Evolutionary conservation across 306 rosid genomes (phyloP).

Genomic region (Casuarina cunninghamiana): DNA sequence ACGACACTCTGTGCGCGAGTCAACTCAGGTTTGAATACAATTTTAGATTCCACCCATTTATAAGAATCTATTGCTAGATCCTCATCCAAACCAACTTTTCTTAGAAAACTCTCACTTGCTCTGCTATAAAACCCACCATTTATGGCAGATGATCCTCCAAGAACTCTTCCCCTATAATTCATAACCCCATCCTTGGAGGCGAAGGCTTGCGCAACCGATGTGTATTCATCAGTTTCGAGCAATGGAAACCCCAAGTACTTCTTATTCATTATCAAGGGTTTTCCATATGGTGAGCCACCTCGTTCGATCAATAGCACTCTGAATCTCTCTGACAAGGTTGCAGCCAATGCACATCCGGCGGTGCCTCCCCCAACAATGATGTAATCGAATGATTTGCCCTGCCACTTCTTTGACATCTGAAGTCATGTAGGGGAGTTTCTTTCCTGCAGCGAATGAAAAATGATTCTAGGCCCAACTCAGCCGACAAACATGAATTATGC

Average conservation of each 20-base stretch:
- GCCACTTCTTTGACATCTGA: constrained; percentile 59
- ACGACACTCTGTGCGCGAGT: constrained; percentile 67
- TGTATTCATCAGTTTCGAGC: constrained; percentile 41
- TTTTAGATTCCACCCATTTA: constrained; percentile 73
- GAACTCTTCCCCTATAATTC: constrained; percentile 76
- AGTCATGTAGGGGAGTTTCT: constrained; percentile 54
- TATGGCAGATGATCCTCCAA: constrained; percentile 77
- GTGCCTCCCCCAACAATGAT: constrained; percentile 83
- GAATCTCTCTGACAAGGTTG: constrained; percentile 62
- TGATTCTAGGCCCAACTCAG: constrained; percentile 11
- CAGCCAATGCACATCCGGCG: constrained; percentile 69
- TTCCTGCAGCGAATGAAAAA: constrained; percentile 28
- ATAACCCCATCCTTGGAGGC: constrained; percentile 55
- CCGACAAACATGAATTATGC: background rate
- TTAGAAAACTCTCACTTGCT: constrained; percentile 59
- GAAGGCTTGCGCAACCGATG: constrained; percentile 72
- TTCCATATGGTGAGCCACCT: constrained; percentile 65
- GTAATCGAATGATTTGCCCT: constrained; percentile 65
- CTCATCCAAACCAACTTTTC: constrained; percentile 58
- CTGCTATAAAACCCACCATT: constrained; percentile 75
- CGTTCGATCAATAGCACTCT: constrained; percentile 68
- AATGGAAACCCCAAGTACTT: constrained; percentile 57
- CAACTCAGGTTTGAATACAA: constrained; percentile 53
- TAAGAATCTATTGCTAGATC: constrained; percentile 52
- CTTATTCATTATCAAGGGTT: constrained; percentile 56